Base-by-base conservation (phyloP, 2,329 filamentous ascomycete genomes). In the Fusarium coffeatum region DNA sequence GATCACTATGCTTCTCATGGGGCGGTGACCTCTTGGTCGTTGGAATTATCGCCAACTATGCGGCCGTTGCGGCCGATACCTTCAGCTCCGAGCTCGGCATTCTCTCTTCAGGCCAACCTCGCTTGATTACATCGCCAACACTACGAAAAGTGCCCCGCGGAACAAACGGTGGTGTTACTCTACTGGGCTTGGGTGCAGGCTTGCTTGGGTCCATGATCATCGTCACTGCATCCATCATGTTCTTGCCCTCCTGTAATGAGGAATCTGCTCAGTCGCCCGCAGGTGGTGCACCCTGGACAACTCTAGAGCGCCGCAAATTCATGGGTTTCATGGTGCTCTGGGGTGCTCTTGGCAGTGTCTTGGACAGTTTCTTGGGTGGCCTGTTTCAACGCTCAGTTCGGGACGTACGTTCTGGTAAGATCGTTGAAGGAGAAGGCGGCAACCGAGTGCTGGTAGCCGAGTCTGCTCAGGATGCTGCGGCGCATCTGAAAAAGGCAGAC, bases 41-140 rank as follows among this genome's bases (percentile, higher is more conserved):
- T 22, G 90, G 90, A 15, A 90, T 92, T 71, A 87, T 92, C 71
- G 88, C 89, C 43, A 95, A 97, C 82, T 99, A 99, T 76, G 95
- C 94, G 27, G 93, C 93, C 50, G 94, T 97, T 12, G 90, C 93
- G 22, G 93, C 95, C 51, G 96, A 99, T 79, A 99, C 96, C 0
- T 96, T 98, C 78, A 94, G 92, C 60, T 97, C 94, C 13, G 96
- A 99, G 82, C 89, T 99, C 22, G 96, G 96, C 16, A 99, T 99
- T 59, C 85, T 99, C 15, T 92, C 94, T 9, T 88, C 86, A 63
- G 86, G 86, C 25, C 83, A 88, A 46, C 96, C 96, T 11, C 89
- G 94, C 37, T 88, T 99, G 40, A 95, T 99, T 77, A 98, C 93
- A 6, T 94, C 92, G 16, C 89, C 87, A 18, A 89, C 82, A 7